Evolutionary conservation across 2,329 filamentous ascomycete species (phyloP), one percentile per base, ranked within the genome.

Genomic region (Alternaria dauci): DNA sequence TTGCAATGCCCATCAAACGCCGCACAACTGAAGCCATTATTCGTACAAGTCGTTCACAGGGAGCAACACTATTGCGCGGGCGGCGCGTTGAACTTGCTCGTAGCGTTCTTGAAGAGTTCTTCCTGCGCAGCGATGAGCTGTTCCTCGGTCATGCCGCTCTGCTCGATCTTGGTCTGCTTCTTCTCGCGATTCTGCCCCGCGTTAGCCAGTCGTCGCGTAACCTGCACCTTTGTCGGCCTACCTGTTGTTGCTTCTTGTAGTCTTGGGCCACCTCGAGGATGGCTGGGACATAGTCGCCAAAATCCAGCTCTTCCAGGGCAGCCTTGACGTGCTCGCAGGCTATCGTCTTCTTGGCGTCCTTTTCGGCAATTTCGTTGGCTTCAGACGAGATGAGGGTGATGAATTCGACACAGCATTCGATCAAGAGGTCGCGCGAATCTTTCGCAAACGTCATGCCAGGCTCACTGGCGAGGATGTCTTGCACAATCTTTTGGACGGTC

Each of bases 401-500:
- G 80, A 99, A 99, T 80, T 99, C 95, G 74, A 99, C 94, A 76
- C 95, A 99, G 82, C 95, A 98, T 83, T 98, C 95, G 73, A 99
- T 99, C 53, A 99, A 85, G 3, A 98, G 85, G 76, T 99, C 95
- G 61, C 95, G 90, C 12, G 94, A 94, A 73, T 99, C 95, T 78
- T 97, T 97, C 43, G 94, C 92, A 77, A 98, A 98, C 2, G 91
- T 90, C 63, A 96, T 87, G 52, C 93, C 92, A 18, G 86, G 85
- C 50, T 90, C 88, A 0, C 90, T 82, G 2, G 93, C 89, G 1
- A 99, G 86, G 72, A 99, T 97, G 79, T 99, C 95, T 59, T 90
- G 90, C 70, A 99, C 94, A 68, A 99, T 99, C 81, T 91, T 91
- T 73, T 89, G 87, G 42, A 91, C 88, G 48, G 88, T 91, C 46